A percentile compares a stretch with the other conserved stretches of the same genome.
These are phyloP conservation scores for Fraxinus excelsior DNA, from an alignment of 257 asterid genomes.

Conservation along the genomic window DNA sequence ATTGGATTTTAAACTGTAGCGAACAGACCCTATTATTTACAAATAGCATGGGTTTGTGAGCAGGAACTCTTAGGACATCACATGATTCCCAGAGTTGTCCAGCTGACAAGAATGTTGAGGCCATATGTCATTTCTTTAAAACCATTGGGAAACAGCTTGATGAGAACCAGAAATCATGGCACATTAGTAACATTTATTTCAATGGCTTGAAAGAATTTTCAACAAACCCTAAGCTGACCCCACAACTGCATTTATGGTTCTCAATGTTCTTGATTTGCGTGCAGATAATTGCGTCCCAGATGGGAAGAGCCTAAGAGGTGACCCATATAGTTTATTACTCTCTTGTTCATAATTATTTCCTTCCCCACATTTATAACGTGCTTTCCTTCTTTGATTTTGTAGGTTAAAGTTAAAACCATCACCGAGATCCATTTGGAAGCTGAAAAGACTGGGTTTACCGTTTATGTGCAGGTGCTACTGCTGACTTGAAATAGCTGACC, in stretches of 20 bases:
- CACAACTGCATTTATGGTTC: slow-evolving; percentile 82
- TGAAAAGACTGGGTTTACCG: too few species aligned
- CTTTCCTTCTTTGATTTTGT: slow-evolving; percentile 25
- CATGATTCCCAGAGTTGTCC: slow-evolving; percentile 67
- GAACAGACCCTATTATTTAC: too few species aligned
- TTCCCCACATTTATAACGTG: neutral
- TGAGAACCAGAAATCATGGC: slow-evolving; percentile 50
- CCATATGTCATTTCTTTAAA: slow-evolving; percentile 88
- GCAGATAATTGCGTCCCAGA: slow-evolving; percentile 83
- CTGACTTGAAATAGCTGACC: slow-evolving; percentile 37
- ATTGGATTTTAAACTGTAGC: too few species aligned
- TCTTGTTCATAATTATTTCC: neutral
- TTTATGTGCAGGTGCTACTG: too few species aligned
- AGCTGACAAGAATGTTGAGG: slow-evolving; percentile 94
- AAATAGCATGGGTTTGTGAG: slow-evolving; percentile 18
- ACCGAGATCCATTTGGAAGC: too few species aligned
- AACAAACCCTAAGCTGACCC: slow-evolving; percentile 67
- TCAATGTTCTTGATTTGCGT: slow-evolving; percentile 80
- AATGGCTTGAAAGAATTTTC: slow-evolving; percentile 70
- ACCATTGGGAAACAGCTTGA: slow-evolving; percentile 71
- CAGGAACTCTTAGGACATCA: slow-evolving; percentile 87
- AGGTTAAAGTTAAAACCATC: slow-evolving; percentile 10
- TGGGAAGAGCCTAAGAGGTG: slow-evolving; percentile 69
- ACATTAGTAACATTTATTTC: slow-evolving; percentile 67
- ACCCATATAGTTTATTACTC: slow-evolving; percentile 8